These are phyloP conservation scores for Lichenothelia convexa DNA, from an alignment of 495 filamentous ascomycete species.

Conservation along the genomic window DNA sequence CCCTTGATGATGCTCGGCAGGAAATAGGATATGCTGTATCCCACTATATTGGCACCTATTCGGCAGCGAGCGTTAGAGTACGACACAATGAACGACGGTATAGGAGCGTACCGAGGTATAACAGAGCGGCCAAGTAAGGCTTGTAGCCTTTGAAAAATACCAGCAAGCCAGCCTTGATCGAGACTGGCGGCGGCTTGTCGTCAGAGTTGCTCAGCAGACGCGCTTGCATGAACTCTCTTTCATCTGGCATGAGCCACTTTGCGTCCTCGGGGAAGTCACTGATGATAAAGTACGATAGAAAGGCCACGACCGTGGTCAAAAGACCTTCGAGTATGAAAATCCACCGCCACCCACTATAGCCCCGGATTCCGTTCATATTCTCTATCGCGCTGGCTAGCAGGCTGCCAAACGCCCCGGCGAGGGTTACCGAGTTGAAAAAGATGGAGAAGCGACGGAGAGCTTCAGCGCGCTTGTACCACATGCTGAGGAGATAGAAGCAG, in stretches of 20 bases:
- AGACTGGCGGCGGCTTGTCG: neutral
- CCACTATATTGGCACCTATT: too few relatives aligned
- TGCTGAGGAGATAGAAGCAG: conserved; percentile 15
- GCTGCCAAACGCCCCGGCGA: conserved; percentile 33
- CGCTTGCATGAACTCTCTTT: too few relatives aligned
- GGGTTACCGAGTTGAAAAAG: conserved; percentile 31
- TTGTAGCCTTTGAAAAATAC: too few relatives aligned
- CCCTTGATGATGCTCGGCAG: neutral
- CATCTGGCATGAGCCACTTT: conserved; percentile 19
- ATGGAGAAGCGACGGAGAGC: conserved; percentile 32
- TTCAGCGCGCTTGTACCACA: conserved; percentile 33
- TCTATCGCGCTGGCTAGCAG: conserved; percentile 30
- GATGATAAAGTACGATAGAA: conserved; percentile 35
- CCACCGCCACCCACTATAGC: conserved; percentile 33
- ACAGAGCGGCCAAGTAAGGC: too few relatives aligned
- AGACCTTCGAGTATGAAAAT: conserved; percentile 22
- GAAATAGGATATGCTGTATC: neutral
- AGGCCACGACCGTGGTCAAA: conserved; percentile 27
- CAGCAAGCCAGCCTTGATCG: neutral
- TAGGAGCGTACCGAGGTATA: too few relatives aligned
- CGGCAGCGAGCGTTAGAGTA: too few relatives aligned
- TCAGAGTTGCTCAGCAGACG: conserved; percentile 1
- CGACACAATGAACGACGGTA: too few relatives aligned
- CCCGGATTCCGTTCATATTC: conserved; percentile 21
- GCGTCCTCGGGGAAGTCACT: conserved; percentile 36